These are phyloP conservation scores for Grosmannia huntii DNA, from an alignment of 2,329 filamentous ascomycete species.

Conservation along the genomic window DNA sequence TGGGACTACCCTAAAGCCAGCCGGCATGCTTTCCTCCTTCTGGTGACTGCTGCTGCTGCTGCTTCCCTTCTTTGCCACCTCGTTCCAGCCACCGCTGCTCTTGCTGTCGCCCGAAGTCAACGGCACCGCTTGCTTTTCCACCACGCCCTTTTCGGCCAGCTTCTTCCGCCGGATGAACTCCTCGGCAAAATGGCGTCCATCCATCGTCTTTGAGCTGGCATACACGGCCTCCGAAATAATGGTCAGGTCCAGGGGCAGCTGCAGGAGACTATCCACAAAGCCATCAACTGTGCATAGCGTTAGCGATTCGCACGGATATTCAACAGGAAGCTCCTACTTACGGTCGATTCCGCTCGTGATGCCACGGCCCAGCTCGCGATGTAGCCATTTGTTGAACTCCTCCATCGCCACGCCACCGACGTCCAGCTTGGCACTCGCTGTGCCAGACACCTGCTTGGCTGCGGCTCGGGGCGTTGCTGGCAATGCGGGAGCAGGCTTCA, in stretches of 20 bases:
- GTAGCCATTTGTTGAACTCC: conserved; percentile 90
- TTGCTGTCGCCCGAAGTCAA: conserved; percentile 23
- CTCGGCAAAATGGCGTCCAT: conserved; percentile 84
- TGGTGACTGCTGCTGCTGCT: conserved; percentile 36
- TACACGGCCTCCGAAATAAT: conserved; percentile 89
- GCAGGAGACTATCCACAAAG: conserved; percentile 64
- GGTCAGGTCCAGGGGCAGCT: conserved; percentile 62
- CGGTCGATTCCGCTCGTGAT: conserved; percentile 40
- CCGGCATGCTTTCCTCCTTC: conserved; percentile 28
- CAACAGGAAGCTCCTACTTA: conserved; percentile 23
- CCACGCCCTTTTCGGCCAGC: conserved; percentile 79
- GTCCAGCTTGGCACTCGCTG: conserved; percentile 27
- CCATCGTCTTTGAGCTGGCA: conserved; percentile 73
- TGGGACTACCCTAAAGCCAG: conserved; percentile 79
- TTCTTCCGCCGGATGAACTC: conserved; percentile 91
- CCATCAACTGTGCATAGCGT: conserved; percentile 49
- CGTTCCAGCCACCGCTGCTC: conserved; percentile 69
- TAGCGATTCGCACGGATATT: not conserved
- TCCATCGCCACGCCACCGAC: conserved; percentile 51
- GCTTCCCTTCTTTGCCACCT: conserved; percentile 86
- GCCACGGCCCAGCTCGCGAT: conserved; percentile 64
- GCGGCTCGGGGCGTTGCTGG: conserved; percentile 19
- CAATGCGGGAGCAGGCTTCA: conserved; percentile 28
- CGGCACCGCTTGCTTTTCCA: conserved; percentile 49
- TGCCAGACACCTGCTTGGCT: conserved; percentile 37